phyloP scores from a whole-genome alignment of 306 rosid species.

The Corylus avellana region DNA sequence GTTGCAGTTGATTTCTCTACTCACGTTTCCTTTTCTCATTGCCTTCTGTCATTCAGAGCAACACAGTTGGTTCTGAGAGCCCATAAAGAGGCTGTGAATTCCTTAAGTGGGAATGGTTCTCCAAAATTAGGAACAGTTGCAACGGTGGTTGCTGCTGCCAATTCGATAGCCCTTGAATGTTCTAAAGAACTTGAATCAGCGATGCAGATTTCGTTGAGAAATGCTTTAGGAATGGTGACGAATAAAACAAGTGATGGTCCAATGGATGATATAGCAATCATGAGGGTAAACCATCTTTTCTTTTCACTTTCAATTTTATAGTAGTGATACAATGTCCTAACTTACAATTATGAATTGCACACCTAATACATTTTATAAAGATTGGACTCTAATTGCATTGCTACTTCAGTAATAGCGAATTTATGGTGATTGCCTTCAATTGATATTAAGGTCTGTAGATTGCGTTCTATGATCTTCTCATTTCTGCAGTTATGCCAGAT shows the following conservation, averaged over 20 bases:
- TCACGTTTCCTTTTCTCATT: conserved; percentile 15
- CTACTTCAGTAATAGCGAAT: neutral
- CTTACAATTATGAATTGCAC: conserved; percentile 6
- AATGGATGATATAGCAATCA: conserved; percentile 90
- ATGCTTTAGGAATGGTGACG: conserved; percentile 82
- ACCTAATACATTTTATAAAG: neutral
- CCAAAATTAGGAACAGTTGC: conserved; percentile 95
- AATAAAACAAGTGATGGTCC: conserved; percentile 78
- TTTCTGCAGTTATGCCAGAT: neutral
- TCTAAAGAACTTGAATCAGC: conserved; percentile 96
- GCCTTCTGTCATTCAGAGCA: conserved; percentile 52
- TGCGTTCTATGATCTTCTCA: neutral
- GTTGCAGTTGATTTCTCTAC: conserved; percentile 14
- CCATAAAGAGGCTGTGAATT: conserved; percentile 96
- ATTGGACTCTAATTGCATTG: neutral
- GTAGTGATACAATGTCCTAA: neutral
- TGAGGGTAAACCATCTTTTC: conserved; percentile 64
- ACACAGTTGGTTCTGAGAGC: conserved; percentile 97
- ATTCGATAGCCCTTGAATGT: conserved; percentile 86
- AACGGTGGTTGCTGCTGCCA: conserved; percentile 96
- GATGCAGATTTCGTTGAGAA: conserved; percentile 93
- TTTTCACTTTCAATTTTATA: conserved; percentile 15
- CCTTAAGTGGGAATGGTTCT: conserved; percentile 92
- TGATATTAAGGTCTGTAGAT: neutral
- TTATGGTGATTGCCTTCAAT: neutral